phyloP scores from a whole-genome alignment of 2,329 filamentous ascomycete genomes.

The Karstenula rhodostoma region DNA sequence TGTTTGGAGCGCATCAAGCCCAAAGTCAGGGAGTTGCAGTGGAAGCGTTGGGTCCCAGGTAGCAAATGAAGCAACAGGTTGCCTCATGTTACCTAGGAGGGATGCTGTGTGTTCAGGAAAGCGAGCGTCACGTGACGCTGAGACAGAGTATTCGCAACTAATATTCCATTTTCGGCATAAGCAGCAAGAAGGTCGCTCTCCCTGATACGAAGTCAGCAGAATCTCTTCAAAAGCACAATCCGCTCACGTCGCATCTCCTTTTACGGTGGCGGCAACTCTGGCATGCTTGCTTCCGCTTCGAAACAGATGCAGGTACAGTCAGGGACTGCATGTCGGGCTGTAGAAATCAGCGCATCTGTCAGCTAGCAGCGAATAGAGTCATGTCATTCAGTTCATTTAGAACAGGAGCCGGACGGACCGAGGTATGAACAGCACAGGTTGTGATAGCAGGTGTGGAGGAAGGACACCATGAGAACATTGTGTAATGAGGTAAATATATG shows the following conservation, averaged over 20 bases:
- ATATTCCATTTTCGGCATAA: conserved; percentile 36
- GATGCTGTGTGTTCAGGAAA: neutral
- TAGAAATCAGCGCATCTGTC: neutral
- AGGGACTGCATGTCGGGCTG: conserved; percentile 27
- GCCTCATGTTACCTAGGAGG: neutral
- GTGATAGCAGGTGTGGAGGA: too few relatives aligned
- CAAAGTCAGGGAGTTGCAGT: conserved; percentile 19
- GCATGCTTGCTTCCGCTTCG: conserved; percentile 46
- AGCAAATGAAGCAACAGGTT: conserved; percentile 13
- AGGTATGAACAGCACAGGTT: too few relatives aligned
- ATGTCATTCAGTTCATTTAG: neutral
- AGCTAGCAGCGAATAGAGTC: neutral
- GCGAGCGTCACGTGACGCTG: neutral
- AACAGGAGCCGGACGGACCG: neutral
- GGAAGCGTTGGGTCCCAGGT: neutral
- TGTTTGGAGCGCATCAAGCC: conserved; percentile 20
- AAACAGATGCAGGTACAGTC: conserved; percentile 33
- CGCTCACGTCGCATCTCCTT: conserved; percentile 41
- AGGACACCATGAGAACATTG: too few relatives aligned
- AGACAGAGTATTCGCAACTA: conserved; percentile 31
- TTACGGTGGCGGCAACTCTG: conserved; percentile 44
- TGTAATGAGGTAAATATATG: too few relatives aligned
- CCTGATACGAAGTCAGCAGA: conserved; percentile 22
- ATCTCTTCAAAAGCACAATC: neutral
- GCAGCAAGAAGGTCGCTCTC: conserved; percentile 32